Evolutionary conservation across 2,329 filamentous ascomycete genomes (phyloP).

Genomic region (Hypoxylon sp.): DNA sequence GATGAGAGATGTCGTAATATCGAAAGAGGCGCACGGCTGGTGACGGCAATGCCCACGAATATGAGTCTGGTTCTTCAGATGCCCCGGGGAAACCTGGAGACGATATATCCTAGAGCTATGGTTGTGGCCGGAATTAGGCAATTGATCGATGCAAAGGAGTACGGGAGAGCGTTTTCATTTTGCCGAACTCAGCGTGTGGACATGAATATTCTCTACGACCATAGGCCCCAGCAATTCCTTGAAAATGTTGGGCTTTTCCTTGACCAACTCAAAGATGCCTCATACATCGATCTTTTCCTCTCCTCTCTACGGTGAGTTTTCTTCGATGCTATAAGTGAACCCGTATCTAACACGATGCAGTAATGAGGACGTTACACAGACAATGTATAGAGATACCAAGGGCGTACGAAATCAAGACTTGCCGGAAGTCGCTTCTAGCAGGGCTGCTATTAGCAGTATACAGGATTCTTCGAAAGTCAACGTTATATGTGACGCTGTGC

Average conservation of each 20-base stretch:
- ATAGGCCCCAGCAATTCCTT: slow-evolving; percentile 89
- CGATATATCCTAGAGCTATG: slow-evolving; percentile 92
- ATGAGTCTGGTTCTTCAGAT: slow-evolving; percentile 93
- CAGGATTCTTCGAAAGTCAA: slow-evolving; percentile 78
- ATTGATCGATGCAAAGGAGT: slow-evolving; percentile 84
- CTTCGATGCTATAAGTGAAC: neutral
- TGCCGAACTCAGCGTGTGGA: slow-evolving; percentile 96
- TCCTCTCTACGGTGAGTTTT: slow-evolving; percentile 80
- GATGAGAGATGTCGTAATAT: slow-evolving; percentile 94
- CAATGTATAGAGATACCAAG: slow-evolving; percentile 92
- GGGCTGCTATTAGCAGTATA: slow-evolving; percentile 7
- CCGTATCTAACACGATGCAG: slow-evolving; percentile 60
- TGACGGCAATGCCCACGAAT: slow-evolving; percentile 89
- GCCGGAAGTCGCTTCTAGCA: slow-evolving; percentile 35
- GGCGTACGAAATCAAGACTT: slow-evolving; percentile 56
- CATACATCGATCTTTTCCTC: slow-evolving; percentile 91
- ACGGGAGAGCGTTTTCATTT: slow-evolving; percentile 85
- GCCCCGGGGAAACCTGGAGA: slow-evolving; percentile 95
- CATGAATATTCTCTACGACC: slow-evolving; percentile 97
- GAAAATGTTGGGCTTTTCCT: slow-evolving; percentile 82
- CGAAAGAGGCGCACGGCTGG: slow-evolving; percentile 87
- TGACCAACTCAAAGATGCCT: slow-evolving; percentile 84
- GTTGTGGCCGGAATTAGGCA: slow-evolving; percentile 90
- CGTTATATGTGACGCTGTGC: slow-evolving; percentile 86
- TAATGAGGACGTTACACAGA: slow-evolving; percentile 92